These are phyloP conservation scores for Pistacia atlantica DNA, from an alignment of 345 rosid species.

Conservation along the genomic window DNA sequence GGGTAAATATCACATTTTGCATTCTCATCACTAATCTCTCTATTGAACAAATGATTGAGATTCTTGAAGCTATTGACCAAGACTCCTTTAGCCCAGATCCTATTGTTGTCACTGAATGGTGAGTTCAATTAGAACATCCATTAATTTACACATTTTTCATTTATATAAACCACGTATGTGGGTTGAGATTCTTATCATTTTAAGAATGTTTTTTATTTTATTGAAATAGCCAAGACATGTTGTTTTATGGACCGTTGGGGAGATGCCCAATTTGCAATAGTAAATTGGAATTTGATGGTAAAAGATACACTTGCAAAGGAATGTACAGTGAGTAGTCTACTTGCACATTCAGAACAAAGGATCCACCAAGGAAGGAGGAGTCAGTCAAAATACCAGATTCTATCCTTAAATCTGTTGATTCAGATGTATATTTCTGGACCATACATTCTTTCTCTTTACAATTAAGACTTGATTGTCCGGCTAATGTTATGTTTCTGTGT, in stretches of 20 bases:
- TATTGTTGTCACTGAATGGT: constrained; percentile 42
- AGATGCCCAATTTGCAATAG: constrained; percentile 62
- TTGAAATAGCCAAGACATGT: constrained; percentile 58
- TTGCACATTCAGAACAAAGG: constrained; percentile 60
- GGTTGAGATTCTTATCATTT: no score
- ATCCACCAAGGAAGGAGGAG: constrained; percentile 62
- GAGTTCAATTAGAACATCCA: background rate
- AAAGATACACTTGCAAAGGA: constrained; percentile 58
- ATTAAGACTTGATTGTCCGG: no score
- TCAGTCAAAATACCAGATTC: constrained; percentile 54
- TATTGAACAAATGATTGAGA: constrained; percentile 59
- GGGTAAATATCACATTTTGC: no score
- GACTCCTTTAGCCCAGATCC: constrained; percentile 55
- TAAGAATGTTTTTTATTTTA: background rate
- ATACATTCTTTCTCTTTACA: background rate
- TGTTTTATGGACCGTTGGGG: constrained; percentile 65
- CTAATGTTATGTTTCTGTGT: background rate
- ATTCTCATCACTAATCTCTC: no score
- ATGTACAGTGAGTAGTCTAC: constrained; percentile 80
- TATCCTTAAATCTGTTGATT: constrained; percentile 45
- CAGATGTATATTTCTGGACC: constrained; percentile 41
- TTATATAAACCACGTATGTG: background rate
- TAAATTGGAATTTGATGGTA: constrained; percentile 55
- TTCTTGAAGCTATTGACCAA: constrained; percentile 58
- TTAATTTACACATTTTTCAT: background rate